Conservation (phyloP, 2,329 filamentous ascomycete species). For the Fusarium anguioides region DNA sequence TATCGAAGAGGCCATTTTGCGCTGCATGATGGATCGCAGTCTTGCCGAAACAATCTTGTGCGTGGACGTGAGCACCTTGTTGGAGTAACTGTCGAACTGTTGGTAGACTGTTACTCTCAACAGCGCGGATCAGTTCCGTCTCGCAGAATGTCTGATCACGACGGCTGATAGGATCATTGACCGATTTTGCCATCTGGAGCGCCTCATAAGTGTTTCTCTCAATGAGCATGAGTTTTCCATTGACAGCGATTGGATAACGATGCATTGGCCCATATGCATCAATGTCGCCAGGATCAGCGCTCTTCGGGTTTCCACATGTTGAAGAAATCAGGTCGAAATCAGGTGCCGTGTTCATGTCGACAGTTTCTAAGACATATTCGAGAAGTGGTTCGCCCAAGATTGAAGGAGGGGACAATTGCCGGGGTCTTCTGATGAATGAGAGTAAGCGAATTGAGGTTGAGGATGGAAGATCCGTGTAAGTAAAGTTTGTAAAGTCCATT, state of each 20-base stretch:
- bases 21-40: conserved; percentile 9
- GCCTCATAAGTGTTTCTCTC: neutral
- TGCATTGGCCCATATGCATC: neutral
- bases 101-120: neutral
- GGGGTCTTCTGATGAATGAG: neutral
- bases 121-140: neutral
- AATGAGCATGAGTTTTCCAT: neutral
- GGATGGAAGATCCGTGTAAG: neutral
- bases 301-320: neutral
- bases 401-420: neutral
- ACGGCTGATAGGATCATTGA: neutral
- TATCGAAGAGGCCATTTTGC: neutral
- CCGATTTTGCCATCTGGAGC: neutral
- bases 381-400: neutral
- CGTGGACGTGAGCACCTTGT: neutral
- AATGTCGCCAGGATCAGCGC: neutral
- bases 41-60: neutral
- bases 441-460: neutral
- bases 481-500: neutral
- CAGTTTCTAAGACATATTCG: neutral
- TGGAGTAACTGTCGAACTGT: neutral
- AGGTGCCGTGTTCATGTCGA: neutral
- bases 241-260: neutral
- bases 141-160: neutral
- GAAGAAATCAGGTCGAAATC: neutral